These are phyloP conservation scores for Lachancea mirantina DNA, from an alignment of 805 yeast genomes.

Conservation along the genomic window DNA sequence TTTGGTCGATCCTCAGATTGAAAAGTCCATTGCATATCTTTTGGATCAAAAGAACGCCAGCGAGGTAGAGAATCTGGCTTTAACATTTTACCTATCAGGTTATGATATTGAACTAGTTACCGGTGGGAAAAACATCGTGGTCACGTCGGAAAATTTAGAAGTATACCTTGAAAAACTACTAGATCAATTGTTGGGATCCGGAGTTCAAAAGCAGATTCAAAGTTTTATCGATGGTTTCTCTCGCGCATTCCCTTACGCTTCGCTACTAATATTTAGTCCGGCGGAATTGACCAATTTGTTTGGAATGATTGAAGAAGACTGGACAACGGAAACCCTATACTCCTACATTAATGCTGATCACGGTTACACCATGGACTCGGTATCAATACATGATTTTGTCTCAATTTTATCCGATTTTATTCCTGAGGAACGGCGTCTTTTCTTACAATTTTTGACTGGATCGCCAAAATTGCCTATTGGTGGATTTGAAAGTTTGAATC, in stretches of 20 bases:
- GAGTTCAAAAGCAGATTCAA: slow-evolving; percentile 56
- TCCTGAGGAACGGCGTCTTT: slow-evolving; percentile 53
- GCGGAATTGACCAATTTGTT: slow-evolving; percentile 64
- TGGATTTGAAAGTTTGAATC: slow-evolving; percentile 77
- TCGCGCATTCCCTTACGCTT: slow-evolving; percentile 68
- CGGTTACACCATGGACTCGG: slow-evolving; percentile 72
- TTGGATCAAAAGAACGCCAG: slow-evolving; percentile 33
- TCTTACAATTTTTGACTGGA: slow-evolving; percentile 85
- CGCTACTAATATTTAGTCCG: slow-evolving; percentile 65
- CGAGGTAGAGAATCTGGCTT: slow-evolving; percentile 39
- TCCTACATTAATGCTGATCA: slow-evolving; percentile 76
- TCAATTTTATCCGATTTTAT: slow-evolving; percentile 51
- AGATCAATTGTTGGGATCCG: slow-evolving; percentile 53
- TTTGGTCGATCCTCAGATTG: slow-evolving; percentile 51
- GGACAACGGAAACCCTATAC: slow-evolving; percentile 60
- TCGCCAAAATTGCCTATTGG: slow-evolving; percentile 91
- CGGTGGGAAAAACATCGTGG: slow-evolving; percentile 45
- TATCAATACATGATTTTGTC: slow-evolving; percentile 53
- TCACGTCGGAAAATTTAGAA: slow-evolving; percentile 48
- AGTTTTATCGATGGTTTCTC: slow-evolving; percentile 78
- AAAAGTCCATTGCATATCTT: slow-evolving; percentile 50
- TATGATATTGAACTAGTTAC: slow-evolving; percentile 49
- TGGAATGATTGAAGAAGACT: slow-evolving; percentile 81
- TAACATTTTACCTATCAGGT: slow-evolving; percentile 76
- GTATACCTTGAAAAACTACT: slow-evolving; percentile 50